Evolutionary conservation across 345 rosid genomes (phyloP).

Genomic region (Murraya paniculata): DNA sequence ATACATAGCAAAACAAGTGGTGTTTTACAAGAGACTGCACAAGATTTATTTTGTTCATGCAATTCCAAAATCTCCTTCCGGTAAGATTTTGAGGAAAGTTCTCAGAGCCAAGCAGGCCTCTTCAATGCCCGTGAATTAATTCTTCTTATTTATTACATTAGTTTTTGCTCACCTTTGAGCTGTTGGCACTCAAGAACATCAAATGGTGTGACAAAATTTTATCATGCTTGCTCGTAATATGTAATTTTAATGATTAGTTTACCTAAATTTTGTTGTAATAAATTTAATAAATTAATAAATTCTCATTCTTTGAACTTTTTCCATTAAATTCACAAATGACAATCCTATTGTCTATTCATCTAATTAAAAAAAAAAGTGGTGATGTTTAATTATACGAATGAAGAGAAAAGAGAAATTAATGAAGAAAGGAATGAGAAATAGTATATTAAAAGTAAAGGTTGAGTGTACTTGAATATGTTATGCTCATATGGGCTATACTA

Average conservation of each 20-base stretch:
- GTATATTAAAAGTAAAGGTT: too few relatives aligned
- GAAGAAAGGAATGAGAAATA: too few relatives aligned
- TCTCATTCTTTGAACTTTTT: neutral
- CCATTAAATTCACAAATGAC: too few relatives aligned
- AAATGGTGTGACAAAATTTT: neutral
- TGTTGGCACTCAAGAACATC: neutral
- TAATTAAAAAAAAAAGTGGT: too few relatives aligned
- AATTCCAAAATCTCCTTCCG: constrained; percentile 87
- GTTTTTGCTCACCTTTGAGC: neutral
- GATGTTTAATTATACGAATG: too few relatives aligned
- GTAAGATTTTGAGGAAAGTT: constrained; percentile 84
- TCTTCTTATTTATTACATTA: neutral
- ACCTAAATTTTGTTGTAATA: neutral
- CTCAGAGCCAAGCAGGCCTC: constrained; percentile 60
- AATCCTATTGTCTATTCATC: too few relatives aligned
- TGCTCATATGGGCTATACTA: too few relatives aligned
- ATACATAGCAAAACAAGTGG: constrained; percentile 81
- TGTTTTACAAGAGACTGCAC: constrained; percentile 83
- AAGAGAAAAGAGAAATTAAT: too few relatives aligned
- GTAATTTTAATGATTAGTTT: neutral
- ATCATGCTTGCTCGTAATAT: neutral
- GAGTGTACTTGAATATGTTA: too few relatives aligned
- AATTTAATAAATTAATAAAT: neutral
- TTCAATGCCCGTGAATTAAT: neutral
- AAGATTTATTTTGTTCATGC: constrained; percentile 71